Percentiles rank a stretch among this genome's conserved stretches.
These are phyloP conservation scores for Rubroboletus satanas DNA, from an alignment of 768 basidiomycete species.

Conservation along the genomic window DNA sequence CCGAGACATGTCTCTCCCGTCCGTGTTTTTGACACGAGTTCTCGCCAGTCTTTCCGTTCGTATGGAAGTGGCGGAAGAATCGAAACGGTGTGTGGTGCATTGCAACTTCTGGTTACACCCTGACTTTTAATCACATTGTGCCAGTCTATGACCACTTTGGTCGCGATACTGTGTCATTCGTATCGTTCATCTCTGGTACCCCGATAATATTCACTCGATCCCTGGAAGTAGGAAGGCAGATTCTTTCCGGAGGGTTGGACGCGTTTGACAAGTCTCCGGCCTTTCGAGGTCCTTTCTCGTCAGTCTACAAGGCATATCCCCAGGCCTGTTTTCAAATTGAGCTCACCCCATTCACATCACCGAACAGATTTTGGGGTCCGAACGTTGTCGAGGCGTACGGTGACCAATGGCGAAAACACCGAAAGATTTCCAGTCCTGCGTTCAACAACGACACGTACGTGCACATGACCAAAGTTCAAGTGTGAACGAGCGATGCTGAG, in stretches of 20 bases:
- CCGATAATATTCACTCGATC: conserved; percentile 17
- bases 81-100: conserved; percentile 9
- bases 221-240: conserved; percentile 11
- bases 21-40: not conserved
- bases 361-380: conserved; percentile 19
- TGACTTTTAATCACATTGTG: not conserved
- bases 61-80: conserved; percentile 18
- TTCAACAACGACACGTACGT: conserved; percentile 20
- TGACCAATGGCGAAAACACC: conserved; percentile 19
- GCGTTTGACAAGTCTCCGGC: conserved; percentile 2
- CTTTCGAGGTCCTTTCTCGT: not conserved
- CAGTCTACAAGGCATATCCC: not conserved
- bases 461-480: not conserved
- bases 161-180: conserved; percentile 16
- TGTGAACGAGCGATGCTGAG: not conserved
- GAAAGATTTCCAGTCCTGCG: conserved; percentile 14
- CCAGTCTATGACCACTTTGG: conserved; percentile 12
- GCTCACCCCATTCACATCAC: not conserved
- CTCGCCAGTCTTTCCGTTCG: conserved; percentile 7
- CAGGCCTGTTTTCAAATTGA: too few relatives aligned
- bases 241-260: conserved; percentile 6
- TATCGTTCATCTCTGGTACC: conserved; percentile 9
- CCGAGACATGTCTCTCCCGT: not conserved
- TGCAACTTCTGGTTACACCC: not conserved
- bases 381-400: conserved; percentile 9